Percentiles rank a stretch among this genome's conserved stretches.
These are phyloP conservation scores for Olyra latifolia DNA, from an alignment of 176 grass and related monocot species.

Conservation along the genomic window DNA sequence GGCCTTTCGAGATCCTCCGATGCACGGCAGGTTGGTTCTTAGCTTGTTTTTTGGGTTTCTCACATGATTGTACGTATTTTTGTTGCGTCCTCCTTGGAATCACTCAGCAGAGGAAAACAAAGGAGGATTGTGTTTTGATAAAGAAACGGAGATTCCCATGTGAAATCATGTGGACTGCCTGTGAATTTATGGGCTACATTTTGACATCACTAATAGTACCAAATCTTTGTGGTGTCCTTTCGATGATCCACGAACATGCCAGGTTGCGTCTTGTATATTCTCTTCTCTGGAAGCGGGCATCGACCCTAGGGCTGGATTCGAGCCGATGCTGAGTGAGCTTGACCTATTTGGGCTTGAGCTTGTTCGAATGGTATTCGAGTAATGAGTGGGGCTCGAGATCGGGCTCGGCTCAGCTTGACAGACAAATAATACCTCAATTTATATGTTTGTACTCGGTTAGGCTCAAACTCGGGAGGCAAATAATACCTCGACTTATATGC, in stretches of 20 bases:
- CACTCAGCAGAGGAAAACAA: background rate
- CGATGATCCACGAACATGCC: background rate
- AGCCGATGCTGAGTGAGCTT: too few species aligned
- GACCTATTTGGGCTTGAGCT: too few species aligned
- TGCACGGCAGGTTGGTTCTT: conserved; percentile 8
- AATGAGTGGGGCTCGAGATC: too few species aligned
- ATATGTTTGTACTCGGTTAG: too few species aligned
- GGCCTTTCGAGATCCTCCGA: conserved; percentile 25
- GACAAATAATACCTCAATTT: too few species aligned
- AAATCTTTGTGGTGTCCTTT: conserved; percentile 30
- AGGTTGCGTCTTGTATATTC: background rate
- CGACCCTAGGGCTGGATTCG: too few species aligned
- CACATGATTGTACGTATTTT: conserved; percentile 1
- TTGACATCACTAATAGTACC: conserved; percentile 17
- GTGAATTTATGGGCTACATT: background rate
- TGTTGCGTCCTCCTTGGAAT: conserved; percentile 27
- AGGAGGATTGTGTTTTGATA: background rate
- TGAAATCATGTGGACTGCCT: conserved; percentile 37
- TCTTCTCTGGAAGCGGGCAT: too few species aligned
- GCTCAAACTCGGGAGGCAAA: too few species aligned
- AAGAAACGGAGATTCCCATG: conserved; percentile 37
- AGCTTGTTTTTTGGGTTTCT: background rate
- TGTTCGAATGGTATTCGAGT: too few species aligned
- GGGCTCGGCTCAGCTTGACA: too few species aligned
- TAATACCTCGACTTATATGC: too few species aligned